Evolutionary conservation across 2,329 filamentous ascomycete genomes (phyloP), one percentile per base, ranked within the genome.

Genomic region (Plectosphaerella sp.): DNA sequence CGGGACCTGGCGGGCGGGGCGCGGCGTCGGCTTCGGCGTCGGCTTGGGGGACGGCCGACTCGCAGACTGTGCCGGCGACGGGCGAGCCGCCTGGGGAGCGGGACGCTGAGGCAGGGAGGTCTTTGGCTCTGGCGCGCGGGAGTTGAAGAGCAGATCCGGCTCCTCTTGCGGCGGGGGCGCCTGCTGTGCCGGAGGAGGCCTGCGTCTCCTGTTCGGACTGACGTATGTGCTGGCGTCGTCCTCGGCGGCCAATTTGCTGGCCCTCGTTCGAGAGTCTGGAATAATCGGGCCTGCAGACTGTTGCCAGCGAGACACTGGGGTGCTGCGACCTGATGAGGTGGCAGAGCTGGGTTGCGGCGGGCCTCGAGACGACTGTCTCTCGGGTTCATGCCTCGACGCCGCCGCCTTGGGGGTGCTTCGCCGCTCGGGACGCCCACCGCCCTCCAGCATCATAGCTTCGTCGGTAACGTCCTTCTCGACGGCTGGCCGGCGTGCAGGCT

Each of bases 211-310:
- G 20, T 89, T 89, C 47, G 91, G 89, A 65, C 92, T 97, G 52
- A 97, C 79, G 66, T 97, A 97, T 28, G 87, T 88, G 14, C 89
- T 80, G 47, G 82, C 86, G 66, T 96, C 86, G 56, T 95, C 88
- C 63, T 96, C 91, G 11, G 87, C 78, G 0, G 82, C 82, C 63
- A 91, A 81, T 58, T 88, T 85, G 54, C 80, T 89, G 12, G 96
- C 74, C 51, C 87, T 85, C 9, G 80, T 73, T 57, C 77, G 79
- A 10, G 78, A 76, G 57, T 82, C 79, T 51, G 54, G 67, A 52
- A 62, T 65, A 41, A 68, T 62, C 20, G 74, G 71, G n/a, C 74
- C 62, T 7, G 41, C 41, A 22, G 41, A 57, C 59, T 15, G 28
- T 60, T 87, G 86, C 78, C 86, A 84, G 60, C 78, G 78, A 33